Percentiles rank a stretch among this genome's conserved stretches.
Conservation (phyloP, 2,329 filamentous ascomycete genomes). For the Colletotrichum karsti region DNA sequence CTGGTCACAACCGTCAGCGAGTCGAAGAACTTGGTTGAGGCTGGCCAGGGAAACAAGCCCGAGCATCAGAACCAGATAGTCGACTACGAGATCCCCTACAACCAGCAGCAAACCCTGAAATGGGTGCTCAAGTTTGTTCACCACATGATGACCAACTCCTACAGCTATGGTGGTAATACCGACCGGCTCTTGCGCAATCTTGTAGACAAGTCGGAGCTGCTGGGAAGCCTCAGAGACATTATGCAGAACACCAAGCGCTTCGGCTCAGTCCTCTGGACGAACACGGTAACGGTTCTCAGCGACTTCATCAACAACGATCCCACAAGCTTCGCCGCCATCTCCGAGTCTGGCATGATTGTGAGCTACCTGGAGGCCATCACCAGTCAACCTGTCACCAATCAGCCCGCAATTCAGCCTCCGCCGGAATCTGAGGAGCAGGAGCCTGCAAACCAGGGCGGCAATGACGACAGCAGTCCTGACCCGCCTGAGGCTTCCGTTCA, state of each 20-base stretch:
- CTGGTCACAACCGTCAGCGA: slow-evolving; percentile 80
- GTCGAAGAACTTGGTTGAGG: slow-evolving; percentile 71
- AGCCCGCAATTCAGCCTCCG: slow-evolving; percentile 38
- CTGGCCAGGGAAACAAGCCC: slow-evolving; percentile 75
- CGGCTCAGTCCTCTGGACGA: slow-evolving; percentile 95
- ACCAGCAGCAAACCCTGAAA: slow-evolving; percentile 91
- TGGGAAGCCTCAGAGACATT: slow-evolving; percentile 81
- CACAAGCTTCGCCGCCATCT: slow-evolving; percentile 95
- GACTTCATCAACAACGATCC: slow-evolving; percentile 99
- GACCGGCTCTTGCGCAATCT: slow-evolving; percentile 91
- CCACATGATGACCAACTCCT: slow-evolving; percentile 87
- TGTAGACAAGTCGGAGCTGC: slow-evolving; percentile 88
- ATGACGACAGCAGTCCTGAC: slow-evolving; percentile 45
- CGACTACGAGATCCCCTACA: slow-evolving; percentile 93
- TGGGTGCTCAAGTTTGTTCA: slow-evolving; percentile 97
- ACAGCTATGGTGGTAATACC: slow-evolving; percentile 77
- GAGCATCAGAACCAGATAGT: slow-evolving; percentile 80
- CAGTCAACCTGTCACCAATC: slow-evolving; percentile 52
- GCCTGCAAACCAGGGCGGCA: slow-evolving; percentile 31
- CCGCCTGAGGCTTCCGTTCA: slow-evolving; percentile 49
- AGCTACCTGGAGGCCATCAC: slow-evolving; percentile 87
- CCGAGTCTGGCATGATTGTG: slow-evolving; percentile 90
- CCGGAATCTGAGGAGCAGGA: slow-evolving; percentile 32
- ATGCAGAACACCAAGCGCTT: slow-evolving; percentile 83
- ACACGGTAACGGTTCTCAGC: slow-evolving; percentile 88